These are phyloP conservation scores for Carex myosuroides DNA, from an alignment of 176 grass and related monocot species.

Conservation along the genomic window DNA sequence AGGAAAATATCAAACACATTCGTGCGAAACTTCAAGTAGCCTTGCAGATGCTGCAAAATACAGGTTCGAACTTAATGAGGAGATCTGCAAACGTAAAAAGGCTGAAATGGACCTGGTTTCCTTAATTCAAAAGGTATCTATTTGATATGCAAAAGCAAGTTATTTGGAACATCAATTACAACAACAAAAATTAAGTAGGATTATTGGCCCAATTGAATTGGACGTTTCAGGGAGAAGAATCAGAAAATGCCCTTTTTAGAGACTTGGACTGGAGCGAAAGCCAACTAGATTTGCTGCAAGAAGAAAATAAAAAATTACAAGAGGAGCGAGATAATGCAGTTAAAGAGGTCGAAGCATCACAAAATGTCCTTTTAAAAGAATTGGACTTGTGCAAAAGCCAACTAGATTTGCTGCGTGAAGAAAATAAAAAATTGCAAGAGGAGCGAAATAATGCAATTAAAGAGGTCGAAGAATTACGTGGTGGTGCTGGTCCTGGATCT, in stretches of 20 bases:
- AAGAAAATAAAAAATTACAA: conserved; percentile 28
- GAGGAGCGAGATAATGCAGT: conserved; percentile 28
- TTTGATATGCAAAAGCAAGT: background rate
- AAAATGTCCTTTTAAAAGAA: no score
- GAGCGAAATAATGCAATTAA: no score
- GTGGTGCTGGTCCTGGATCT: background rate
- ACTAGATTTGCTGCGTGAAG: no score
- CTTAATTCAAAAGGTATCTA: background rate
- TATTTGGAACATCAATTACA: background rate
- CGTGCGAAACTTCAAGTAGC: background rate
- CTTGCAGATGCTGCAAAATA: background rate
- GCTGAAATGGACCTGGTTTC: background rate
- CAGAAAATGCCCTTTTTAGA: background rate
- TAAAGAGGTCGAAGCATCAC: background rate
- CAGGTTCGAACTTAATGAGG: background rate
- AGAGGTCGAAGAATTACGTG: conserved; percentile 18
- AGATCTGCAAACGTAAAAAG: background rate
- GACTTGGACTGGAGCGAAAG: no score
- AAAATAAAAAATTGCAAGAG: no score
- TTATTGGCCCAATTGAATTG: background rate
- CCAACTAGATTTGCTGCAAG: background rate
- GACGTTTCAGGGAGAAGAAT: conserved; percentile 8
- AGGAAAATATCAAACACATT: background rate
- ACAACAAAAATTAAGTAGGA: background rate
- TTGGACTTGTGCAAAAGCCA: no score